phyloP scores from a whole-genome alignment of 192 early-diverging fungal species.

The Umbelopsis vinacea region DNA sequence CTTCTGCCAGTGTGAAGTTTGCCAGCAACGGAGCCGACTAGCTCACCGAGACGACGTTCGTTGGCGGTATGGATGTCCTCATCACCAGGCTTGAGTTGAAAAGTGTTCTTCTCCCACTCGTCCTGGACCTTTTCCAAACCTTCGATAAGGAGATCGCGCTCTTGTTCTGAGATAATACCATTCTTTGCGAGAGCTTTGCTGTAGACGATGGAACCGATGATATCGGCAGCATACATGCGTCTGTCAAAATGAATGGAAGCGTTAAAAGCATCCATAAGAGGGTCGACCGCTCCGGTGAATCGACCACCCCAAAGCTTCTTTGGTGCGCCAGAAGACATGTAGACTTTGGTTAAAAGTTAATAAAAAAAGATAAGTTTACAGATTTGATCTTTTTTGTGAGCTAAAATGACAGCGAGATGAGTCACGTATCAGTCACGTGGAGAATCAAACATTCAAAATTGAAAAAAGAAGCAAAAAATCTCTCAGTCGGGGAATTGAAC shows the following conservation, averaged over 20 bases:
- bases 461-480: neutral
- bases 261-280: conserved; percentile 97
- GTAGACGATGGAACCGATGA: conserved; percentile 88
- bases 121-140: conserved; percentile 77
- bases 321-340: conserved; percentile 27
- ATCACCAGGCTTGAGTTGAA: conserved; percentile 77
- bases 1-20: conserved; percentile 97
- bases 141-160: conserved; percentile 69
- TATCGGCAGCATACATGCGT: conserved; percentile 91
- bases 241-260: conserved; percentile 93
- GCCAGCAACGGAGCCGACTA: conserved; percentile 90
- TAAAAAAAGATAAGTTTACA: neutral
- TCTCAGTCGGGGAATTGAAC: conserved; percentile 39
- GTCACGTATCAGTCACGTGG: neutral
- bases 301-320: conserved; percentile 82
- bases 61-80: conserved; percentile 99
- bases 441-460: neutral
- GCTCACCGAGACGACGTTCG: conserved; percentile 91
- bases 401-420: neutral
- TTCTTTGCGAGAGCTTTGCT: conserved; percentile 75
- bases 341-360: neutral
- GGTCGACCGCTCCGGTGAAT: conserved; percentile 90
- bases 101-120: conserved; percentile 83
- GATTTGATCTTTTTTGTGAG: neutral
- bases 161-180: conserved; percentile 78